Evolutionary conservation across 805 yeast genomes (phyloP).

Genomic region (Tetrapisispora fleetii): DNA sequence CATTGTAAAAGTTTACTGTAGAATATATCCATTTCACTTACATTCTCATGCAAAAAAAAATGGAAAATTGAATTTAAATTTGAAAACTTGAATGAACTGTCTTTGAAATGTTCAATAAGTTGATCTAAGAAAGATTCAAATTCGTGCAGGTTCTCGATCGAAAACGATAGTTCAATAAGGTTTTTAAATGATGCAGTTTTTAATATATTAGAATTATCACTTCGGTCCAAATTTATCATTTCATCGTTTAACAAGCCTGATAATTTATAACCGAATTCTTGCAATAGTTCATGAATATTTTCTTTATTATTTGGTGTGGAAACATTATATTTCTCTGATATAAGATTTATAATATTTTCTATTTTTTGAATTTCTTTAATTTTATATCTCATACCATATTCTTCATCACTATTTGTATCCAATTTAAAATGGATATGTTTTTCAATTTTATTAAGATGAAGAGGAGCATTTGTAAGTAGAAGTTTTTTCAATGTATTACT

Average conservation of each 20-base stretch:
- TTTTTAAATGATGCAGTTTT: slow-evolving; percentile 7
- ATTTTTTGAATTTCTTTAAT: not conserved
- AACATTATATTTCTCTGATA: not conserved
- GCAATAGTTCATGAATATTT: slow-evolving; percentile 13
- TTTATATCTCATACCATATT: not conserved
- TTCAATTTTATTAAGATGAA: not conserved
- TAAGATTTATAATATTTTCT: not conserved
- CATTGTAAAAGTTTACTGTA: slow-evolving; percentile 22
- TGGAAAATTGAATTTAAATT: slow-evolving; percentile 8
- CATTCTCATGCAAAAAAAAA: slow-evolving; percentile 13
- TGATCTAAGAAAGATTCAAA: slow-evolving; percentile 21
- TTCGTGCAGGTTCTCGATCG: slow-evolving; percentile 16
- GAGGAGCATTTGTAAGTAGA: not conserved
- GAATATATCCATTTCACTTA: slow-evolving; percentile 13
- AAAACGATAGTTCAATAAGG: slow-evolving; percentile 7
- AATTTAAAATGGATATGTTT: not conserved
- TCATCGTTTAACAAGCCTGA: slow-evolving; percentile 18
- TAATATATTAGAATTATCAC: not conserved
- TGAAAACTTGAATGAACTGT: slow-evolving; percentile 15
- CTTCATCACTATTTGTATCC: not conserved
- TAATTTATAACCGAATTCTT: slow-evolving; percentile 20
- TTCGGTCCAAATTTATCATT: slow-evolving; percentile 7
- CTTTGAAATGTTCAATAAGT: slow-evolving; percentile 17
- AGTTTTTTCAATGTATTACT: not conserved
- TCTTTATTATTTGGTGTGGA: not conserved